These are phyloP conservation scores for Thalia dealbata DNA, from an alignment of 176 grass and related monocot genomes.

Conservation along the genomic window DNA sequence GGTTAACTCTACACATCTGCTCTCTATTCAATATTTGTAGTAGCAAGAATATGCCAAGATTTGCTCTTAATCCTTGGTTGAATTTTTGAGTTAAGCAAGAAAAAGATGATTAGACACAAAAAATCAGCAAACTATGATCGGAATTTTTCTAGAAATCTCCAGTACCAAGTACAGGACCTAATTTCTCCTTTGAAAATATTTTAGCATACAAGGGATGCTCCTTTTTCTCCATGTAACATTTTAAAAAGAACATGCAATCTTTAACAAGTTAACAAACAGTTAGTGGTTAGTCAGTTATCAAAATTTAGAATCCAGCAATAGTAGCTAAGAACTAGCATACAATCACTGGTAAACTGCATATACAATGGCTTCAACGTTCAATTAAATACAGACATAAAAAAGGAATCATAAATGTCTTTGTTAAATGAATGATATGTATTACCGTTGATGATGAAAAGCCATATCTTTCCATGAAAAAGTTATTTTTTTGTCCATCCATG, in stretches of 20 bases:
- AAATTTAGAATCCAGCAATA: not conserved
- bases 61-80: too few species aligned
- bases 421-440: conserved; percentile 16
- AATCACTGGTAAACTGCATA: not conserved
- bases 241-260: not conserved
- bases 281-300: not conserved
- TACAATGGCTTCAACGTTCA: not conserved
- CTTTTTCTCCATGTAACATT: not conserved
- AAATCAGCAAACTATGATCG: too few species aligned
- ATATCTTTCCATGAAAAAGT: conserved; percentile 77
- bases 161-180: not conserved
- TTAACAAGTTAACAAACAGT: too few species aligned
- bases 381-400: not conserved
- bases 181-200: not conserved
- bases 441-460: conserved; percentile 89
- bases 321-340: not conserved
- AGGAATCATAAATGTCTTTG: not conserved
- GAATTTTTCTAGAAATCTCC: too few species aligned
- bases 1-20: too few species aligned
- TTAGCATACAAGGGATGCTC: not conserved
- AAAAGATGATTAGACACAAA: too few species aligned
- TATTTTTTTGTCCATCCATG: conserved; percentile 59
- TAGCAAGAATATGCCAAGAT: too few species aligned
- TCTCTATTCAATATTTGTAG: too few species aligned
- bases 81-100: too few species aligned